Percentiles rank a stretch among this genome's conserved stretches.
Conservation (phyloP, 805 yeast genomes). For the Pichia pseudocactophila region DNA sequence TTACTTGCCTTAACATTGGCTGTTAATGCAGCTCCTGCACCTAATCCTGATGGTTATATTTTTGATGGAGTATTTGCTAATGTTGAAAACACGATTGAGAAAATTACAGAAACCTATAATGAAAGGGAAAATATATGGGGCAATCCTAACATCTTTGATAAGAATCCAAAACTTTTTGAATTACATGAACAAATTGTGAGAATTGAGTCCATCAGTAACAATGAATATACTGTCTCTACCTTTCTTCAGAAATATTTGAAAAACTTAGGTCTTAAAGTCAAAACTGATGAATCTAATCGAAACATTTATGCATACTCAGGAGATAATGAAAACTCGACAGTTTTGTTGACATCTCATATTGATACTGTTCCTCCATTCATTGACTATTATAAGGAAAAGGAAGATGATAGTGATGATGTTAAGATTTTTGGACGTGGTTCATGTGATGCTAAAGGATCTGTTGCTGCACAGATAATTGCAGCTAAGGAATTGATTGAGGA, state of each 20-base stretch:
- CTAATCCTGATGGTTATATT: neutral
- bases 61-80: neutral
- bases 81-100: neutral
- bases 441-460: slow-evolving; percentile 64
- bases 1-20: neutral
- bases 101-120: neutral
- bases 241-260: slow-evolving; percentile 33
- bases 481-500: slow-evolving; percentile 36
- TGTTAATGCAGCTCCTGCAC: slow-evolving; percentile 6
- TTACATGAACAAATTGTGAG: slow-evolving; percentile 30
- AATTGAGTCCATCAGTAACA: slow-evolving; percentile 28
- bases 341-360: slow-evolving; percentile 50
- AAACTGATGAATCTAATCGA: slow-evolving; percentile 9
- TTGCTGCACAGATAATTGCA: slow-evolving; percentile 53
- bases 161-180: slow-evolving; percentile 18
- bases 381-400: slow-evolving; percentile 32
- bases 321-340: slow-evolving; percentile 34
- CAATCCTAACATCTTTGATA: slow-evolving; percentile 4
- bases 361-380: slow-evolving; percentile 68
- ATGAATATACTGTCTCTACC: slow-evolving; percentile 31
- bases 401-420: slow-evolving; percentile 26
- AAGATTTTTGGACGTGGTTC: slow-evolving; percentile 58
- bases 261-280: slow-evolving; percentile 41
- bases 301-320: slow-evolving; percentile 52
- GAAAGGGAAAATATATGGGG: neutral